Evolutionary conservation across 2,329 filamentous ascomycete genomes (phyloP), one percentile per base, ranked within the genome.

Genomic region (Colletotrichum sp.): DNA sequence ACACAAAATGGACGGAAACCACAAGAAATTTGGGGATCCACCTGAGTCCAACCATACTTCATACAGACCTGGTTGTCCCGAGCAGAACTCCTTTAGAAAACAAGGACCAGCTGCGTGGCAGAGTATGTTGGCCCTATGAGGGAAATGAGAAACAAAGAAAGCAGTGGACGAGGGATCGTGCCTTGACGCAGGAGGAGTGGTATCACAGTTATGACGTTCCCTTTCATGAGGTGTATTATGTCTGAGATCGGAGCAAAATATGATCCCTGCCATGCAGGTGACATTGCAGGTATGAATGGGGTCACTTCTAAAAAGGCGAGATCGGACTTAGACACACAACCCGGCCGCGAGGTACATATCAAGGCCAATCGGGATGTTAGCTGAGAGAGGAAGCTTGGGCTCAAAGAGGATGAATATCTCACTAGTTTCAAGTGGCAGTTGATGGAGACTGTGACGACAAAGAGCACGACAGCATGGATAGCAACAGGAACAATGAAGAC

Each of bases 371-470:
- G 94, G 68, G 93, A 99, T 75, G 96, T 96, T 75, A 97, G 95
- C 71, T 93, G 95, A 83, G 97, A 99, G 86, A 97, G 95, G 84
- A 99, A 99, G 87, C 89, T 99, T 59, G 90, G 95, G 12, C 86
- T 98, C n/a, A 97, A 98, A 79, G 96, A 99, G 84, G 95, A 99
- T 68, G 96, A 98, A 81, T 99, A 98, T 81, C 91, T 97, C 26
- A 90, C 95, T 80, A 93, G 92, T 68, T 94, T 99, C 87, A 98
- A 98, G 88, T 96, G 93, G 89, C 94, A 99, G 87, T 89, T 99
- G 67, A 99, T 99, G 96, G 96, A 98, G 82, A 97, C 98, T 44
- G 39, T 18, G 18, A 48, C 18, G 18, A 48, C 5, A 9, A 48
- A 1, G 39, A 48, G 39, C 8, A 48, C 39, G 39, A 48, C 39